Base-by-base conservation (phyloP, 1,139 yeast genomes). In the Yamadazyma spencermartinsiae region DNA sequence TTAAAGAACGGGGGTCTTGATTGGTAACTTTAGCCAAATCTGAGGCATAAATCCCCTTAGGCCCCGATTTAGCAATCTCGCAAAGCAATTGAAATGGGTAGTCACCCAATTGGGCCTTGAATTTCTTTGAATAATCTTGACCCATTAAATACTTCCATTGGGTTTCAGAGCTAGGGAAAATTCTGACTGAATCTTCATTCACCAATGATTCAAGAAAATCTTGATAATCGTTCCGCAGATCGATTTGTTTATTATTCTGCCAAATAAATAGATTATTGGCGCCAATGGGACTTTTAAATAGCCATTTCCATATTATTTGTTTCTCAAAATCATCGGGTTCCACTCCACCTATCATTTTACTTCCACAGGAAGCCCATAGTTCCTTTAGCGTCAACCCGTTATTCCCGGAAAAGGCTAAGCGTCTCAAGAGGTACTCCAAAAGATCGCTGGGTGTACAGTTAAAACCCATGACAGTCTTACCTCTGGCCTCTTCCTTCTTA, bases 1-100 rank as follows among this genome's bases (percentile, higher is more conserved):
- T 80, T 30, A 82, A 63, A 39, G 89, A 82, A 44, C 90, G 68
- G n/a, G 82, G 77, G 51, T 84, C 92, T 57, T 84, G 92, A 5
- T 75, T 76, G 0, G 88, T 77, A 12, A 63, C 66, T 31, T 66
- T 65, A 4, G 80, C 74, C 42, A 84, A 61, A 20, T 77, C 79
- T 23, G 79, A 65, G 0, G 89, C 75, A 41, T 75, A 70, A 10
- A 82, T 74, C 9, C 92, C 92, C 2, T 56, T 50, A 0, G 68
- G 61, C 16, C 80, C 80, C 29, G 74, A 56, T 43, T 70, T 74
- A 0, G 88, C 85, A 37, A 84, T 68, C 33, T 68, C 76, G 48
- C 70, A 62, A 15, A 72, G 46, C 30, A 72, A 55, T 43, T 67
- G 68, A 40, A 67, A 70, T 1, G 76, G 74, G 38, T 56, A 59